Evolutionary conservation across 1,139 yeast species (phyloP).

Genomic region (Candida frijolesensis): DNA sequence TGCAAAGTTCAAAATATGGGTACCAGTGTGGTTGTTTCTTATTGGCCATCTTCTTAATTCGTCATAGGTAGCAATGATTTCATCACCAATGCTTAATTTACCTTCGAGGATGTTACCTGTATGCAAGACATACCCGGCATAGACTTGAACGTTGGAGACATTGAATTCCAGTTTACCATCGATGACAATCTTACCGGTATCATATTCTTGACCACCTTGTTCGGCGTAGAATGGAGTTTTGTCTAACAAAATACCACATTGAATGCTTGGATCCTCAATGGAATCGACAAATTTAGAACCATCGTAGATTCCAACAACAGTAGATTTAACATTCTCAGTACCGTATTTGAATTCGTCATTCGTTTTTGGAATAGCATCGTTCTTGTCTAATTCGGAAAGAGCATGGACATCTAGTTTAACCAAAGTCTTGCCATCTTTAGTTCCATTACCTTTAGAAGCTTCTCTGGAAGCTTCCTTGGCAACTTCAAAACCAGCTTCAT

Average conservation of each 20-base stretch:
- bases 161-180: constrained; percentile 87
- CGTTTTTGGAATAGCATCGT: constrained; percentile 71
- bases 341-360: constrained; percentile 80
- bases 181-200: constrained; percentile 87
- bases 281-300: constrained; percentile 33
- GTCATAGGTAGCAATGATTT: constrained; percentile 84
- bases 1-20: constrained; percentile 90
- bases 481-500: constrained; percentile 85
- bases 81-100: constrained; percentile 61
- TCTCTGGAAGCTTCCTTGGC: constrained; percentile 89
- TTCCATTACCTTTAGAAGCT: constrained; percentile 89
- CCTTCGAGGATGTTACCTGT: constrained; percentile 89
- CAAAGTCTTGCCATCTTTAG: constrained; percentile 57
- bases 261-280: constrained; percentile 37
- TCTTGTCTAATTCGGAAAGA: constrained; percentile 62
- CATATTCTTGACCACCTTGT: constrained; percentile 98
- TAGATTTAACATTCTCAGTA: constrained; percentile 60
- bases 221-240: constrained; percentile 96
- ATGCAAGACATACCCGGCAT: constrained; percentile 94
- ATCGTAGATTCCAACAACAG: constrained; percentile 70
- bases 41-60: constrained; percentile 96
- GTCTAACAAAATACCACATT: constrained; percentile 80
- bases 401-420: constrained; percentile 91
- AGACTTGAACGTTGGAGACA: constrained; percentile 88
- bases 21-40: constrained; percentile 97